These are phyloP conservation scores for Morella rubra DNA, from an alignment of 306 rosid species.

Conservation along the genomic window DNA sequence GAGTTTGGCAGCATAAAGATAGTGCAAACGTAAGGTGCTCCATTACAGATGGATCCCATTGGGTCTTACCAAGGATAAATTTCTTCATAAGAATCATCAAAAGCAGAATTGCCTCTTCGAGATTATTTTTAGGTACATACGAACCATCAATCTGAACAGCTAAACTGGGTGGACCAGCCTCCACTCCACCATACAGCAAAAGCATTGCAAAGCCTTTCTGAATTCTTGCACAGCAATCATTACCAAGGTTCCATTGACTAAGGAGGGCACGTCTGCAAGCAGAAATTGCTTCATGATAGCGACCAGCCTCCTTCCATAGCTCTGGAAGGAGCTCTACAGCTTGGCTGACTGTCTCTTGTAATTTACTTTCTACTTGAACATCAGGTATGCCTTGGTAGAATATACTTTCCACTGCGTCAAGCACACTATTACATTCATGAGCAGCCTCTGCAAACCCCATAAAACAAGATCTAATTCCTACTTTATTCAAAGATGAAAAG, in stretches of 20 bases:
- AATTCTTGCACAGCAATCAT: slow-evolving; percentile 78
- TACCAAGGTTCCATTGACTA: slow-evolving; percentile 89
- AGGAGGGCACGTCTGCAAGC: slow-evolving; percentile 88
- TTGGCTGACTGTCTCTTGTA: slow-evolving; percentile 81
- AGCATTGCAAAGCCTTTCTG: slow-evolving; percentile 75
- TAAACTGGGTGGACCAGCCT: slow-evolving; percentile 86
- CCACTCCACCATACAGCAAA: slow-evolving; percentile 85
- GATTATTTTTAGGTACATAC: slow-evolving; percentile 82
- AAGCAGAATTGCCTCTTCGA: slow-evolving; percentile 92
- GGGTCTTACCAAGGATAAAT: slow-evolving; percentile 55
- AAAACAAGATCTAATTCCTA: slow-evolving; percentile 28
- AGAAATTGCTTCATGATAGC: slow-evolving; percentile 61
- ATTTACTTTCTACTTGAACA: slow-evolving; percentile 74
- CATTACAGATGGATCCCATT: slow-evolving; percentile 92
- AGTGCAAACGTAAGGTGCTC: slow-evolving; percentile 91
- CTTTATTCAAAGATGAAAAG: slow-evolving; percentile 22
- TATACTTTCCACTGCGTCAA: slow-evolving; percentile 87
- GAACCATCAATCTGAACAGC: slow-evolving; percentile 78
- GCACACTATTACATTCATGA: slow-evolving; percentile 70
- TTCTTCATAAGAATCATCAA: slow-evolving; percentile 77
- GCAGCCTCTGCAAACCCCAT: slow-evolving; percentile 77
- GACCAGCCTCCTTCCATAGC: slow-evolving; percentile 75
- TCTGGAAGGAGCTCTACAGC: slow-evolving; percentile 98
- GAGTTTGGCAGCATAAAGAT: slow-evolving; percentile 80
- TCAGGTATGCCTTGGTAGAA: slow-evolving; percentile 70